Evolutionary conservation across 257 asterid genomes (phyloP).

Genomic region (Solanum sejunctum): DNA sequence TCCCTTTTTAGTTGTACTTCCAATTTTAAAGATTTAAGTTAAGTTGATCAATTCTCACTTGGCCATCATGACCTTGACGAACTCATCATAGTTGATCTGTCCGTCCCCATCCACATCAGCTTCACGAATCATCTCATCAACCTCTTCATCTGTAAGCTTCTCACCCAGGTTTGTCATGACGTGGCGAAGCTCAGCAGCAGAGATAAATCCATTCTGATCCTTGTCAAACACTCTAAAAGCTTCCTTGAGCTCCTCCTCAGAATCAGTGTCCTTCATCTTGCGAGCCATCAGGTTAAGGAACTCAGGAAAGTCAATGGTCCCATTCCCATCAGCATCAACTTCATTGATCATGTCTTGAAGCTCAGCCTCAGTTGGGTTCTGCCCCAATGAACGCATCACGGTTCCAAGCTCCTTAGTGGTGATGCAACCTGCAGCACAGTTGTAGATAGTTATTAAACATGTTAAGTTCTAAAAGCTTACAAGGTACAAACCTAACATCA

Average conservation of each 20-base stretch:
- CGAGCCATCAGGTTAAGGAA: slow-evolving; percentile 4
- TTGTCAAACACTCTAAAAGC: slow-evolving; percentile 1
- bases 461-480: not conserved
- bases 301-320: not conserved
- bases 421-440: not conserved
- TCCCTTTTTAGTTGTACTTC: not conserved
- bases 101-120: not conserved
- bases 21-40: not conserved
- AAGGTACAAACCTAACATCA: not conserved
- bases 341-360: not conserved
- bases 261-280: slow-evolving; percentile 2
- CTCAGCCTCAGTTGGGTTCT: slow-evolving; percentile 3
- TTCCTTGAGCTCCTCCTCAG: slow-evolving; percentile 1
- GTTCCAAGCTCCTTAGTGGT: not conserved
- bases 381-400: not conserved
- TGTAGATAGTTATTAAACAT: not conserved
- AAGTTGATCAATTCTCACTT: slow-evolving; percentile 1
- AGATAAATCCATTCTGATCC: slow-evolving; percentile 1
- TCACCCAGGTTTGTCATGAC: slow-evolving; percentile 2
- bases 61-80: slow-evolving; percentile 4
- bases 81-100: slow-evolving; percentile 1
- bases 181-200: slow-evolving; percentile 1
- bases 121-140: not conserved
- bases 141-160: slow-evolving; percentile 1
- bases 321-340: slow-evolving; percentile 1